A percentile compares a stretch with the other conserved stretches of the same genome.
phyloP scores from a whole-genome alignment of 2,329 filamentous ascomycete species.

The Xylariales sp. region DNA sequence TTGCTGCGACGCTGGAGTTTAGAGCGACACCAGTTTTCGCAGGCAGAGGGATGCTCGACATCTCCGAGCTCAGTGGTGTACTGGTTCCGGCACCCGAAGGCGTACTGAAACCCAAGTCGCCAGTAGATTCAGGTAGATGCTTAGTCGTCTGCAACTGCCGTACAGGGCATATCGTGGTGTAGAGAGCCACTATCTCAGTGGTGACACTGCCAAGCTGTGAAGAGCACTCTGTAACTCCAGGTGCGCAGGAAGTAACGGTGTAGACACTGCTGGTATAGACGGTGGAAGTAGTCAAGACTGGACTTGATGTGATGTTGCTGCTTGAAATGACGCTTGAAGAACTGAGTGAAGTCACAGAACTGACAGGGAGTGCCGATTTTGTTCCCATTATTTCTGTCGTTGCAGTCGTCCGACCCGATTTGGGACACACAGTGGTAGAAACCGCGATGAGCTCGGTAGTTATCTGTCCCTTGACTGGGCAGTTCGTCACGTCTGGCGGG shows the following conservation, averaged over 20 bases:
- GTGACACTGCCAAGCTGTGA: slow-evolving; percentile 11
- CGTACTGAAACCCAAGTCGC: slow-evolving; percentile 6
- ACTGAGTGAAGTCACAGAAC: background rate
- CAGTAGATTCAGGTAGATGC: slow-evolving; percentile 3
- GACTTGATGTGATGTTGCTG: slow-evolving; percentile 4
- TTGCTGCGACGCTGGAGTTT: background rate
- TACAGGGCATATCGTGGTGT: slow-evolving; percentile 24
- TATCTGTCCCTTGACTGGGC: slow-evolving; percentile 3
- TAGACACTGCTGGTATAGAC: slow-evolving; percentile 24
- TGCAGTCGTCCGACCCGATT: background rate
- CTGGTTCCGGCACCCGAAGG: background rate
- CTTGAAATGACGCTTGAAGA: background rate
- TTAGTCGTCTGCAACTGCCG: slow-evolving; percentile 16
- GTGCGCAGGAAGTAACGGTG: slow-evolving; percentile 19
- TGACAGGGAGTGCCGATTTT: background rate
- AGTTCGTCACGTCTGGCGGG: slow-evolving; percentile 1
- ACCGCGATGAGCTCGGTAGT: slow-evolving; percentile 2
- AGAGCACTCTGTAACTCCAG: slow-evolving; percentile 16
- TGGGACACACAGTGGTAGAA: slow-evolving; percentile 2
- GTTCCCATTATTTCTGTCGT: background rate
- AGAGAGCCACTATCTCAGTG: slow-evolving; percentile 20
- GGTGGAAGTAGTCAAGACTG: slow-evolving; percentile 20
- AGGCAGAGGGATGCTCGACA: too few relatives aligned
- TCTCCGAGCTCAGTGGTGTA: background rate
- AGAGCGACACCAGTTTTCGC: too few relatives aligned